A percentile compares a stretch with the other conserved stretches of the same genome.
These are phyloP conservation scores for Aspergillus baeticus DNA, from an alignment of 495 filamentous ascomycete genomes.

Conservation along the genomic window DNA sequence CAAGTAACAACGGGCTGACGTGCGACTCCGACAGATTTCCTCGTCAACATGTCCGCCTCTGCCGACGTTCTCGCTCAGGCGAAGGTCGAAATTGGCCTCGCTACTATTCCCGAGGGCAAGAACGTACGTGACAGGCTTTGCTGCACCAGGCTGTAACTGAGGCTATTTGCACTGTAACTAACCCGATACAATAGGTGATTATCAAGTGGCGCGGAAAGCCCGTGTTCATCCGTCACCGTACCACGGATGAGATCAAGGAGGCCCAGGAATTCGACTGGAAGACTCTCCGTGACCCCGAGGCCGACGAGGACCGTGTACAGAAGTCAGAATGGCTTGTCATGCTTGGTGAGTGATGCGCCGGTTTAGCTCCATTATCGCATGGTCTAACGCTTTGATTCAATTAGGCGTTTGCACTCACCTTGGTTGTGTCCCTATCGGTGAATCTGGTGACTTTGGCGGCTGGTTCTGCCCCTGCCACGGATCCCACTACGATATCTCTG, in stretches of 20 bases:
- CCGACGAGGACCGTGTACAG: slow-evolving; percentile 90
- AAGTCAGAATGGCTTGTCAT: slow-evolving; percentile 99
- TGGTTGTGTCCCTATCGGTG: slow-evolving; percentile 98
- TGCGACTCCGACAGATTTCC: slow-evolving; percentile 71
- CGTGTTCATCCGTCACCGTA: slow-evolving; percentile 99
- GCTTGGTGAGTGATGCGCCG: slow-evolving; percentile 64
- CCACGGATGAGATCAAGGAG: slow-evolving; percentile 79
- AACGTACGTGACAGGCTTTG: slow-evolving; percentile 65
- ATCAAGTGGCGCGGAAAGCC: slow-evolving; percentile 99
- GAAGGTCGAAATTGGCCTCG: slow-evolving; percentile 96
- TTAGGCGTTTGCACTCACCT: slow-evolving; percentile 97
- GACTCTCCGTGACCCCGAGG: slow-evolving; percentile 82
- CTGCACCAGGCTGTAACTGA: neutral
- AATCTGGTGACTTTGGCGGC: slow-evolving; percentile 95
- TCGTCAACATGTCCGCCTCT: slow-evolving; percentile 99
- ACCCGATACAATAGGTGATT: slow-evolving; percentile 66
- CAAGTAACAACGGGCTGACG: slow-evolving; percentile 18
- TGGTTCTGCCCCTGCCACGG: slow-evolving; percentile 99
- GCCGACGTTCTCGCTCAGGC: slow-evolving; percentile 98
- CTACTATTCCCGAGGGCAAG: slow-evolving; percentile 95
- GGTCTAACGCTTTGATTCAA: slow-evolving; percentile 12
- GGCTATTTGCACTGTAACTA: slow-evolving; percentile 6
- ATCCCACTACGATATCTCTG: slow-evolving; percentile 99
- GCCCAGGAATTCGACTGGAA: slow-evolving; percentile 76
- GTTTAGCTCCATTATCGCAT: neutral